phyloP scores from a whole-genome alignment of 2,329 filamentous ascomycete species.

The Atkinsonella hypoxylon region DNA sequence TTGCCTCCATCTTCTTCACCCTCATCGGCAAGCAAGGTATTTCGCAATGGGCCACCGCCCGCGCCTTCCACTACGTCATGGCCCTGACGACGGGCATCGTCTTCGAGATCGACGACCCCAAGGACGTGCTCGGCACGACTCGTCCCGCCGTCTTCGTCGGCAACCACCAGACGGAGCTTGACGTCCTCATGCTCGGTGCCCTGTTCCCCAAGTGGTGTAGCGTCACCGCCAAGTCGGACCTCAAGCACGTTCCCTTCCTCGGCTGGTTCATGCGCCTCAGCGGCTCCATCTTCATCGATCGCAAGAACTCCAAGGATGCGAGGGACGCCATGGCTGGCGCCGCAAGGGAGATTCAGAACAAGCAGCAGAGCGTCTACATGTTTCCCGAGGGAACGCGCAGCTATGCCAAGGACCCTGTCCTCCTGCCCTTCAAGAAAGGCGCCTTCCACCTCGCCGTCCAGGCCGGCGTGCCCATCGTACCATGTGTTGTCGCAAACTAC shows the following conservation, averaged over 20 bases:
- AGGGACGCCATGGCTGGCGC: constrained; percentile 77
- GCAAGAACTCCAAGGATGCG: constrained; percentile 70
- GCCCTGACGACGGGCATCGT: constrained; percentile 60
- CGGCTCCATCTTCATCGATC: constrained; percentile 91
- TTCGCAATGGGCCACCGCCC: constrained; percentile 74
- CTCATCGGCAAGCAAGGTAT: constrained; percentile 60
- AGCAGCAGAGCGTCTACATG: constrained; percentile 70
- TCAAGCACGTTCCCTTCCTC: constrained; percentile 70
- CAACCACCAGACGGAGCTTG: constrained; percentile 94
- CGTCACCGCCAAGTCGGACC: constrained; percentile 80
- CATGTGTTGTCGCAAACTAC: constrained; percentile 72
- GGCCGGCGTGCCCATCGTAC: constrained; percentile 85
- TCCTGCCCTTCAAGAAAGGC: constrained; percentile 98
- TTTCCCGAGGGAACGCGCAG: constrained; percentile 90
- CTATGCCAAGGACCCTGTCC: constrained; percentile 66
- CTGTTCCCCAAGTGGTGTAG: constrained; percentile 88
- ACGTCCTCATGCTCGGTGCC: constrained; percentile 79
- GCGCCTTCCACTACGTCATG: constrained; percentile 74
- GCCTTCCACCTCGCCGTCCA: constrained; percentile 94
- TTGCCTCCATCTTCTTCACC: constrained; percentile 61
- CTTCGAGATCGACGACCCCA: constrained; percentile 61
- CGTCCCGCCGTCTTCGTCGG: constrained; percentile 84
- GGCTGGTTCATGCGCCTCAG: constrained; percentile 91
- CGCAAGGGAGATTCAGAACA: constrained; percentile 61
- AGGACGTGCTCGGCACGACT: constrained; percentile 47